phyloP scores from a whole-genome alignment of 1,284 basidiomycete genomes.

The Erythrobasidium hasegawianum region DNA sequence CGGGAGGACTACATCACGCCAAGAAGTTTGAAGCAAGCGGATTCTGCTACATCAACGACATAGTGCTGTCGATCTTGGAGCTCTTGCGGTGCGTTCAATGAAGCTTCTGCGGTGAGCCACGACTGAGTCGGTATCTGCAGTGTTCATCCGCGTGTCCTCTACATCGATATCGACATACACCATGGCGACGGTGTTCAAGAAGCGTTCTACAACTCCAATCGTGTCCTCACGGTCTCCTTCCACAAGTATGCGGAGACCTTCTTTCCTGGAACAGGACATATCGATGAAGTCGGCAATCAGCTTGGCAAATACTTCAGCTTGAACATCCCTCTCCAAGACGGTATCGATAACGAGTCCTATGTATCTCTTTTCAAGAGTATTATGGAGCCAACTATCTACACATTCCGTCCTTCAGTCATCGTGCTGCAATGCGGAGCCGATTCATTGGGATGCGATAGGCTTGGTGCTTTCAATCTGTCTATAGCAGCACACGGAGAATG shows the following conservation, averaged over 20 bases:
- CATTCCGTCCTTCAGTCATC: constrained; percentile 84
- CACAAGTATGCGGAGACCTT: constrained; percentile 81
- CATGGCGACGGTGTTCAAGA: constrained; percentile 96
- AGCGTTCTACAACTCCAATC: constrained; percentile 95
- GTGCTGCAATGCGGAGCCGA: constrained; percentile 98
- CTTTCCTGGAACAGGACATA: constrained; percentile 91
- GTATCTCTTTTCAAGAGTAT: constrained; percentile 91
- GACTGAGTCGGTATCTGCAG: constrained; percentile 2
- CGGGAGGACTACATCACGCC: constrained; percentile 90
- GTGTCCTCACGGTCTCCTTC: constrained; percentile 97
- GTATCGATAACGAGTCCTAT: constrained; percentile 96
- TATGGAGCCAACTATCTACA: constrained; percentile 85
- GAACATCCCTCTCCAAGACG: constrained; percentile 93
- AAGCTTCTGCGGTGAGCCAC: neutral
- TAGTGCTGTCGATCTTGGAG: constrained; percentile 88
- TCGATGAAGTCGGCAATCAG: constrained; percentile 79
- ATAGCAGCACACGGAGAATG: constrained; percentile 97
- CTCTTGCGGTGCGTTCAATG: constrained; percentile 68
- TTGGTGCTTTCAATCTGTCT: constrained; percentile 97
- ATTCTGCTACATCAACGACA: constrained; percentile 95
- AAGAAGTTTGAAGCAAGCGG: constrained; percentile 94
- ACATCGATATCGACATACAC: constrained; percentile 96
- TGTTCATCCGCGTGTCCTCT: constrained; percentile 70
- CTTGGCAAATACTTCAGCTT: constrained; percentile 91
- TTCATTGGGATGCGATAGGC: constrained; percentile 85